A percentile compares a stretch with the other conserved stretches of the same genome.
These are phyloP conservation scores for Phialemonium atrogriseum DNA, from an alignment of 2,329 filamentous ascomycete species.

Conservation along the genomic window DNA sequence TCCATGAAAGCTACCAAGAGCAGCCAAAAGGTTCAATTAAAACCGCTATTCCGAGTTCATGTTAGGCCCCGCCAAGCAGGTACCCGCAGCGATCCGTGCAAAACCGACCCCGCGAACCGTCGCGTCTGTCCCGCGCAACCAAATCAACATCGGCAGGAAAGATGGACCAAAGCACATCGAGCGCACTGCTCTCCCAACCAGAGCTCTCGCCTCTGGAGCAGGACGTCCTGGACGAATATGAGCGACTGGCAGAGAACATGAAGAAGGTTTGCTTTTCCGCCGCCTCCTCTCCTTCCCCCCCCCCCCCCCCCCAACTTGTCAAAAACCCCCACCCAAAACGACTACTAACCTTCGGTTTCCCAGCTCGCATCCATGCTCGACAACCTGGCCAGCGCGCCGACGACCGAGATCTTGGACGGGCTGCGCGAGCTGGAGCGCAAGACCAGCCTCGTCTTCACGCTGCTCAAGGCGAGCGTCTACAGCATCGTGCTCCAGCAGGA, in stretches of 20 bases:
- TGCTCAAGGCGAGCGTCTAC: slow-evolving; percentile 97
- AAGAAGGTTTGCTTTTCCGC: slow-evolving; percentile 56
- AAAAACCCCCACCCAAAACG: neutral
- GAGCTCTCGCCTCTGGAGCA: slow-evolving; percentile 78
- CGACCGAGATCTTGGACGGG: slow-evolving; percentile 77
- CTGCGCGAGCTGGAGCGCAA: slow-evolving; percentile 86
- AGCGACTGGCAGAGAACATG: slow-evolving; percentile 79
- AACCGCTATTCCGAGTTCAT: too few species aligned
- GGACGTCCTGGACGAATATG: slow-evolving; percentile 91
- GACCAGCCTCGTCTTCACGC: slow-evolving; percentile 87
- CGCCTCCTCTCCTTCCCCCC: slow-evolving; percentile 1
- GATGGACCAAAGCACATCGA: slow-evolving; percentile 15
- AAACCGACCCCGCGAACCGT: too few species aligned
- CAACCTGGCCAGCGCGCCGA: slow-evolving; percentile 60
- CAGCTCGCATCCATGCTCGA: slow-evolving; percentile 54
- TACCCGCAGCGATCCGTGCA: too few species aligned
- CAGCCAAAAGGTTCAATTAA: too few species aligned
- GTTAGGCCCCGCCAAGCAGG: too few species aligned
- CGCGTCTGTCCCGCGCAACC: too few species aligned
- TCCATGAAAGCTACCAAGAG: too few species aligned
- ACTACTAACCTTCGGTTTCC: slow-evolving; percentile 14
- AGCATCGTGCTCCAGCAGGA: slow-evolving; percentile 98
- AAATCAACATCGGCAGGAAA: slow-evolving; percentile 3
- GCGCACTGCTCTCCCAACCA: slow-evolving; percentile 30
- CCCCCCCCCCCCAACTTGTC: neutral